Conservation (phyloP, 108 stramenopile genomes). For the Nitzschia sp. region DNA sequence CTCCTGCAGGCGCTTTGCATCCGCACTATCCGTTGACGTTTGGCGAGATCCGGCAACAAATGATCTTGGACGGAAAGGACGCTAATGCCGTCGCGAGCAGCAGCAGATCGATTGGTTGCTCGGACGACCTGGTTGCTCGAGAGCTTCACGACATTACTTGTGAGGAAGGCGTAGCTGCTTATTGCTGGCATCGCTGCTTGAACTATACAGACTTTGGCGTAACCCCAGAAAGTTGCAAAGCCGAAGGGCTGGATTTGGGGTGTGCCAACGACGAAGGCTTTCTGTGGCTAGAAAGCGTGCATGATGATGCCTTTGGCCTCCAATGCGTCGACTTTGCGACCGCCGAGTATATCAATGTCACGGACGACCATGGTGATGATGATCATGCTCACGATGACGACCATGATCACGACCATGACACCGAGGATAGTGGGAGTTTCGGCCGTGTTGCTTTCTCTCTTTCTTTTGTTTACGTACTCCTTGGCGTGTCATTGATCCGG, state of each 20-base stretch:
- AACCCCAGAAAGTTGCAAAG: constrained; percentile 51
- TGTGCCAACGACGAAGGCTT: constrained; percentile 67
- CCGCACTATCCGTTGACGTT: constrained; percentile 44
- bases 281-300: constrained; percentile 41
- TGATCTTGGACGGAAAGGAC: constrained; percentile 23
- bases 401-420: background rate
- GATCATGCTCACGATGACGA: constrained; percentile 10
- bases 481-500: too few species aligned
- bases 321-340: constrained; percentile 11
- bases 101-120: constrained; percentile 62
- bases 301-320: constrained; percentile 29
- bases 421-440: too few species aligned
- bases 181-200: constrained; percentile 86
- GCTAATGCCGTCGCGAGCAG: too few species aligned
- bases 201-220: constrained; percentile 44
- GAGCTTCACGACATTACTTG: constrained; percentile 44
- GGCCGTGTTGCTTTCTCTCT: too few species aligned
- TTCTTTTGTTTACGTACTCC: too few species aligned
- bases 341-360: constrained; percentile 4
- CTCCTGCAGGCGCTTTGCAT: constrained; percentile 65
- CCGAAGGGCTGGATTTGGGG: constrained; percentile 47
- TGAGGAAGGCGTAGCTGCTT: constrained; percentile 47
- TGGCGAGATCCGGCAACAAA: constrained; percentile 52
- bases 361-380: too few species aligned
- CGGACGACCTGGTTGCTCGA: constrained; percentile 31